Conservation (phyloP, 257 asterid species). For the Fraxinus quadrangulata region DNA sequence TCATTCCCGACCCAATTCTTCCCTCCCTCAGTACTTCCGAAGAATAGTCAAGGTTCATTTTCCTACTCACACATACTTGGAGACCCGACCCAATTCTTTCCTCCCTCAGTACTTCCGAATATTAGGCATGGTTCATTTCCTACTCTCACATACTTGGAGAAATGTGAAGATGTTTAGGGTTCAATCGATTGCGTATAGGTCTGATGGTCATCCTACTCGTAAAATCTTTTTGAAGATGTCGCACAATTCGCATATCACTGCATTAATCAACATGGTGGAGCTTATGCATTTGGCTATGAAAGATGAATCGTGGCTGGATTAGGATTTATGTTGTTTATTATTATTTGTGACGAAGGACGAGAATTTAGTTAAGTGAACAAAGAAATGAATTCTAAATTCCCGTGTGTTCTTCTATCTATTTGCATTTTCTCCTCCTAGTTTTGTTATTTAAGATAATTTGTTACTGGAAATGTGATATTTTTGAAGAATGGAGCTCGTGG, state of each 20-base stretch:
- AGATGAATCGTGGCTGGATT: constrained; percentile 14
- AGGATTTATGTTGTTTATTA: neutral
- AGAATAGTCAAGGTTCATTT: constrained; percentile 80
- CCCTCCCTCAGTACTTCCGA: constrained; percentile 86
- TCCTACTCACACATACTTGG: neutral
- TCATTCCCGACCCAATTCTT: constrained; percentile 20
- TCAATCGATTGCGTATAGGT: constrained; percentile 26
- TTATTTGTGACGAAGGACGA: neutral
- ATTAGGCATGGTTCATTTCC: constrained; percentile 72
- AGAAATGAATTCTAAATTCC: constrained; percentile 6
- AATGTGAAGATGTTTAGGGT: neutral
- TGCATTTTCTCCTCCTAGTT: constrained; percentile 1
- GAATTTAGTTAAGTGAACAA: constrained; percentile 6
- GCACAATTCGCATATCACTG: constrained; percentile 14
- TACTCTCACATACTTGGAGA: neutral
- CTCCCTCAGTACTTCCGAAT: constrained; percentile 89
- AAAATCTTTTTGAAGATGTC: constrained; percentile 6
- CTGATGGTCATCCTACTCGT: constrained; percentile 37
- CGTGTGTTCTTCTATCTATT: constrained; percentile 14
- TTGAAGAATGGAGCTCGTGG: constrained; percentile 19
- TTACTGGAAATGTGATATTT: constrained; percentile 5
- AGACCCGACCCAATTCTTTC: constrained; percentile 58
- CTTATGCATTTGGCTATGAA: constrained; percentile 9
- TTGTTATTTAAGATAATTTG: constrained; percentile 13
- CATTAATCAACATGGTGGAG: neutral